Conservation (phyloP, 768 basidiomycete species). For the Cystofilobasidium ferigula region DNA sequence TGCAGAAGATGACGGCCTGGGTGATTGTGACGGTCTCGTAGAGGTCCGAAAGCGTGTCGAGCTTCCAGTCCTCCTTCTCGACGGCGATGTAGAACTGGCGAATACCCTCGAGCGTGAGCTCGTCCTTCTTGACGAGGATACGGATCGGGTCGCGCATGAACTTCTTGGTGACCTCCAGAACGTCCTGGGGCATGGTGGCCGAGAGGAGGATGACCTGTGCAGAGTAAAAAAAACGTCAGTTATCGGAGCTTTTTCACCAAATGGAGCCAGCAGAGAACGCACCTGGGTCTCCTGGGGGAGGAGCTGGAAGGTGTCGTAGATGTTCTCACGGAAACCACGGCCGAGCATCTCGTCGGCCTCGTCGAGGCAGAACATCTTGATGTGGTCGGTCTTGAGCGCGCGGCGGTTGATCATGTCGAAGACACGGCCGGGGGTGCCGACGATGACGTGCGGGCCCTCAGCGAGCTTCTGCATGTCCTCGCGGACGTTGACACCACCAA, state of each 20-base stretch:
- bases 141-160: constrained; percentile 96
- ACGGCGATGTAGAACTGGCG: constrained; percentile 68
- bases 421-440: constrained; percentile 92
- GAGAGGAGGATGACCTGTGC: constrained; percentile 95
- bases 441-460: constrained; percentile 94
- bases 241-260: too few relatives aligned
- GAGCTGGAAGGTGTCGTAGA: constrained; percentile 96
- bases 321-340: constrained; percentile 98
- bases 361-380: constrained; percentile 53
- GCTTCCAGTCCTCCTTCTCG: constrained; percentile 99
- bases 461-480: constrained; percentile 96
- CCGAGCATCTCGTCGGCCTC: constrained; percentile 86
- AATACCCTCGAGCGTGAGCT: constrained; percentile 75
- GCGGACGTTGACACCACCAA: constrained; percentile 91
- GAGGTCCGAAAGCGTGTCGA: constrained; percentile 90
- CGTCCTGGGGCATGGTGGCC: constrained; percentile 90
- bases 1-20: constrained; percentile 98
- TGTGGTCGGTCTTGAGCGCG: constrained; percentile 83
- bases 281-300: constrained; percentile 72
- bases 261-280: background rate
- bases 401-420: constrained; percentile 95
- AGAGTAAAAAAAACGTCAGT: background rate
- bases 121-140: constrained; percentile 97
- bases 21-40: constrained; percentile 98
- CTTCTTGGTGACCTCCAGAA: constrained; percentile 97